Conservation (phyloP, 441 rosid species). For the Eugenia klotzschiana region DNA sequence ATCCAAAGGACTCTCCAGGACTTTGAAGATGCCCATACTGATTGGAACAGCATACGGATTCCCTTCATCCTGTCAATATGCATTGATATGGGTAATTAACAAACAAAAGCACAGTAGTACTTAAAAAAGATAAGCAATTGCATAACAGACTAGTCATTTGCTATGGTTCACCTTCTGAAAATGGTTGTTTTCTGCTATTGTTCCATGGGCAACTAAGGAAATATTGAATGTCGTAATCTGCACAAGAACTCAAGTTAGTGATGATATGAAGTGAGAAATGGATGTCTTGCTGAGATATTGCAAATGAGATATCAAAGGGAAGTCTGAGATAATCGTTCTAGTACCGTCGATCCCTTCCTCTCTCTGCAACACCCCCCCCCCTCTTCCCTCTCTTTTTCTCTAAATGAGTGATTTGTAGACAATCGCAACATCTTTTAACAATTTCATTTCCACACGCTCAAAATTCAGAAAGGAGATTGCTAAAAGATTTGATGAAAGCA, state of each 20-base stretch:
- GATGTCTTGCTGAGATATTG: background rate
- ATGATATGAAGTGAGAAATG: background rate
- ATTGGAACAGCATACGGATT: slow-evolving; percentile 54
- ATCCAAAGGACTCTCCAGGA: slow-evolving; percentile 49
- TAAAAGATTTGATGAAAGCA: background rate
- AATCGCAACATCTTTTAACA: background rate
- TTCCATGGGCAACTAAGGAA: slow-evolving; percentile 55
- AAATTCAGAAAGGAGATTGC: background rate
- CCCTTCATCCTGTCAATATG: slow-evolving; percentile 22
- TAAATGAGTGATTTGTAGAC: background rate
- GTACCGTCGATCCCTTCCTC: background rate
- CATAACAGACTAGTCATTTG: background rate
- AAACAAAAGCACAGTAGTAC: background rate
- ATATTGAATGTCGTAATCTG: slow-evolving; percentile 56
- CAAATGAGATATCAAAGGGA: background rate
- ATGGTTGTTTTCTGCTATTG: slow-evolving; percentile 41
- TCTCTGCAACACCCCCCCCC: background rate
- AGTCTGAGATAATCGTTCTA: background rate
- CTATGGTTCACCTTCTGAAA: slow-evolving; percentile 28
- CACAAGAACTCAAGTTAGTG: background rate
- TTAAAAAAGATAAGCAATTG: background rate
- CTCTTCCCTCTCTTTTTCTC: background rate
- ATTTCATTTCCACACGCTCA: background rate
- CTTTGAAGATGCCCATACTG: slow-evolving; percentile 41
- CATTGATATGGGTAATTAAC: background rate